Base-by-base conservation (phyloP, 108 stramenopile genomes). In the Heterococcus sp. region DNA sequence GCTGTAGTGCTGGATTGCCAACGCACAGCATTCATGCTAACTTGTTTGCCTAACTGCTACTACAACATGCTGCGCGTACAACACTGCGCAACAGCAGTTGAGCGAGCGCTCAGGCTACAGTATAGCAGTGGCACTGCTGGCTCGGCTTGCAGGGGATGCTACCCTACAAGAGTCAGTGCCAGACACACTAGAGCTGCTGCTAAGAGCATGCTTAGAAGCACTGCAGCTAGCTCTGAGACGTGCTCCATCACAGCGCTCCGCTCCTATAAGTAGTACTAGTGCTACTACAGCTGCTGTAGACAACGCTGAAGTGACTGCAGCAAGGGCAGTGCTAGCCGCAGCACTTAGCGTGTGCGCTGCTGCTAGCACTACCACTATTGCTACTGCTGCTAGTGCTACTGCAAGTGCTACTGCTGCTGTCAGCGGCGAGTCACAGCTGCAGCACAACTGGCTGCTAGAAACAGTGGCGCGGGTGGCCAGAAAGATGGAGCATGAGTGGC, bases 401-500 rank as follows among this genome's bases (percentile, higher is more conserved):
- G n/a, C n/a, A n/a, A n/a, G n/a, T n/a, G n/a, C n/a, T n/a, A n/a
- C n/a, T n/a, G n/a, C n/a, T n/a, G n/a, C n/a, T n/a, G n/a, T n/a
- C n/a, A n/a, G n/a, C n/a, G n/a, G n/a, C n/a, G n/a, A n/a, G n/a
- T n/a, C n/a, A n/a, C 75, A 76, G 75, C 76, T 78, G 76, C 69
- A 35, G 33, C 76, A 58, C 35, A 69, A 66, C 58, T 78, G 76
- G 36, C 71, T 78, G 35, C 46, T 69, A 30, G 76, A 78, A 69
- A 69, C 71, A 36, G 27, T 78, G 8, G 76, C 76, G 30, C 76
- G 76, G 35, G 76, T 78, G 26, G 64, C 76, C 27, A 33, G 76
- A 5, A 78, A 78, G 76, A 65, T 66, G 32, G 76, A 78, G 76
- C 76, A 68, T 29, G 76, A 78, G 65, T 68, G 76, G 26, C 71